These are phyloP conservation scores for Batkoa obscura DNA, from an alignment of 371 early-diverging fungal species.

Conservation along the genomic window DNA sequence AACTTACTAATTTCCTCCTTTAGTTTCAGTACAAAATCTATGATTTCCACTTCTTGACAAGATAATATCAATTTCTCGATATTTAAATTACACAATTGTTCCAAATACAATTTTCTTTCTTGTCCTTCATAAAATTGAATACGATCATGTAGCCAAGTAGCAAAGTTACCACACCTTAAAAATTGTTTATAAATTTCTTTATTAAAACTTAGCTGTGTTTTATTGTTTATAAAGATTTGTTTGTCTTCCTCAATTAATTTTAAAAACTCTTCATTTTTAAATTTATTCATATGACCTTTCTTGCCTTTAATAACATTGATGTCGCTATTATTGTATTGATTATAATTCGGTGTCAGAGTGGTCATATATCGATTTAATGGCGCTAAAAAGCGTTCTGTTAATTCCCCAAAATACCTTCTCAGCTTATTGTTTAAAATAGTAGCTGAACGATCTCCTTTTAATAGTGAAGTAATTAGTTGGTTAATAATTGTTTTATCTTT, in stretches of 20 bases:
- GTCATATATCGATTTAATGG: conserved; percentile 88
- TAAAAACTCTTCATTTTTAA: conserved; percentile 27
- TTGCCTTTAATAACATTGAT: too few species aligned
- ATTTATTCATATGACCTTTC: conserved; percentile 21
- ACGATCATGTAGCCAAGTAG: conserved; percentile 78
- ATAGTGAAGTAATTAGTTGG: conserved; percentile 40
- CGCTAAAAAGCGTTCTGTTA: conserved; percentile 82
- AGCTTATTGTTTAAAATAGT: conserved; percentile 72
- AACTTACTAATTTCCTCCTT: conserved; percentile 16
- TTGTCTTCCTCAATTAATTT: conserved; percentile 27
- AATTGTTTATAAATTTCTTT: conserved; percentile 59
- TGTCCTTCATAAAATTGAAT: conserved; percentile 54
- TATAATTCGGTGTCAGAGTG: conserved; percentile 54
- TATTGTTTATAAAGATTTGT: too few species aligned
- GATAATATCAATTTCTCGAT: conserved; percentile 22
- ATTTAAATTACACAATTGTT: conserved; percentile 31
- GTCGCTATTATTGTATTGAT: too few species aligned
- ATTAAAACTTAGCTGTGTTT: not conserved
- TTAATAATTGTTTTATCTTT: conserved; percentile 55
- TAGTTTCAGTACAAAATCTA: conserved; percentile 35
- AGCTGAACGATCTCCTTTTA: conserved; percentile 40
- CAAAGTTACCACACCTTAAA: conserved; percentile 84
- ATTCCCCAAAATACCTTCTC: conserved; percentile 75
- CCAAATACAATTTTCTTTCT: conserved; percentile 35
- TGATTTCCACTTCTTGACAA: conserved; percentile 30